These are phyloP conservation scores for Ambrosia hybrid DNA, from an alignment of 140 eudicot genomes.

Conservation along the genomic window DNA sequence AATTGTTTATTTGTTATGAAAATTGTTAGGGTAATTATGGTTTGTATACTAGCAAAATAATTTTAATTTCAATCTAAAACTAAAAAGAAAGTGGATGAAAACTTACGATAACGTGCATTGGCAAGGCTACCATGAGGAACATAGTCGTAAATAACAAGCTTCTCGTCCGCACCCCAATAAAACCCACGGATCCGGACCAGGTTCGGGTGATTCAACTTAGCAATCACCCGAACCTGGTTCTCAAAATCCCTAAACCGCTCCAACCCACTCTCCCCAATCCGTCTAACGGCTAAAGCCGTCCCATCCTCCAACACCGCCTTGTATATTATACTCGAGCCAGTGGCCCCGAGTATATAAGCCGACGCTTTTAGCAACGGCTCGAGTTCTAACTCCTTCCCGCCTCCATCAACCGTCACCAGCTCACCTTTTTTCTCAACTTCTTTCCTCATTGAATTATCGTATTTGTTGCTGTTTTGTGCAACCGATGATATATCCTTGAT, in stretches of 20 bases:
- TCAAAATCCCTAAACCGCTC: conserved; percentile 90
- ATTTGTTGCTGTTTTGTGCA: conserved; percentile 7
- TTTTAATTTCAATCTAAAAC: no score
- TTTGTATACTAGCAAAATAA: no score
- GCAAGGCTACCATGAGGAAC: conserved; percentile 90
- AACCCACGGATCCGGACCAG: conserved; percentile 80
- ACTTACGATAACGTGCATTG: conserved; percentile 79
- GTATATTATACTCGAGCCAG: conserved; percentile 82
- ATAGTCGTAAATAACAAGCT: conserved; percentile 78
- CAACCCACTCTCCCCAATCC: conserved; percentile 77
- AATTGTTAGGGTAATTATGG: no score
- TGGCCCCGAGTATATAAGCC: conserved; percentile 82
- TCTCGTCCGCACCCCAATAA: conserved; percentile 85
- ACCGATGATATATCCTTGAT: conserved; percentile 15
- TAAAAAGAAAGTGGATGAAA: background rate
- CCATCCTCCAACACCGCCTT: conserved; percentile 95
- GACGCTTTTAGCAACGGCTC: conserved; percentile 89
- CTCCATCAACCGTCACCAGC: conserved; percentile 85
- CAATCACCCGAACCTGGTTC: conserved; percentile 69
- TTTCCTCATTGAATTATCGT: conserved; percentile 17
- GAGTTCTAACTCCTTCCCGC: conserved; percentile 66
- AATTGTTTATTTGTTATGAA: no score
- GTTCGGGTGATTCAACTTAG: conserved; percentile 79
- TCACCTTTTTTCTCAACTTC: conserved; percentile 51
- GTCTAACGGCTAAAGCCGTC: conserved; percentile 65